Percentiles rank a stretch among this genome's conserved stretches.
These are phyloP conservation scores for Colletotrichum salicis DNA, from an alignment of 2,329 filamentous ascomycete species.

Conservation along the genomic window DNA sequence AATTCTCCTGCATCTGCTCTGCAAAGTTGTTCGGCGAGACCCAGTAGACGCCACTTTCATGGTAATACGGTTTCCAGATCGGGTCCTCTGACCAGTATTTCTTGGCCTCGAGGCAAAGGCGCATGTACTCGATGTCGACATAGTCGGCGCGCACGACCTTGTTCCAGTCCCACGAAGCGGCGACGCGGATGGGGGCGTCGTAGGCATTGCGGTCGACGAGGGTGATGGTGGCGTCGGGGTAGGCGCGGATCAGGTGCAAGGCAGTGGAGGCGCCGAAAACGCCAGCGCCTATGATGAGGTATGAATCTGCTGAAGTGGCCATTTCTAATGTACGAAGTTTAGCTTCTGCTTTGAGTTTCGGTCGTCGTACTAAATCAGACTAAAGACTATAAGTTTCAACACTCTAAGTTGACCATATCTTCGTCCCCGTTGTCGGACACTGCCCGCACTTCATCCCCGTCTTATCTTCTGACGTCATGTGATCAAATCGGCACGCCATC, in stretches of 20 bases:
- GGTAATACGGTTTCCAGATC: conserved; percentile 45
- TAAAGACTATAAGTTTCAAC: background rate
- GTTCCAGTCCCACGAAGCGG: conserved; percentile 47
- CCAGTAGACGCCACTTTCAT: conserved; percentile 53
- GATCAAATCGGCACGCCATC: conserved; percentile 17
- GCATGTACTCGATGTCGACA: conserved; percentile 43
- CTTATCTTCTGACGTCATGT: conserved; percentile 30
- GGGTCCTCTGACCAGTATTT: conserved; percentile 42
- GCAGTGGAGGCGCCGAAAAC: conserved; percentile 62
- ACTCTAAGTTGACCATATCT: background rate
- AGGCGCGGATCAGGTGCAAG: conserved; percentile 52
- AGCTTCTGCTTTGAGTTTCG: background rate
- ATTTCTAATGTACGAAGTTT: background rate
- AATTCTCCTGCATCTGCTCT: conserved; percentile 48
- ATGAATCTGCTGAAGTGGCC: conserved; percentile 4
- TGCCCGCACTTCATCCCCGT: conserved; percentile 21
- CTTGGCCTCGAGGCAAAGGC: conserved; percentile 45
- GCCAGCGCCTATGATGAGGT: conserved; percentile 60
- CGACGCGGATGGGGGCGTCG: conserved; percentile 39
- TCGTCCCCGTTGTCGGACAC: background rate
- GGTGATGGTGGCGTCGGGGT: conserved; percentile 37
- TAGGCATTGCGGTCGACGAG: conserved; percentile 41
- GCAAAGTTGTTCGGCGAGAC: conserved; percentile 42
- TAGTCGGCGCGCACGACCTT: conserved; percentile 53
- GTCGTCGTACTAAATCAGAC: background rate